phyloP scores from a whole-genome alignment of 305 asterid genomes.

The Ajuga reptans region DNA sequence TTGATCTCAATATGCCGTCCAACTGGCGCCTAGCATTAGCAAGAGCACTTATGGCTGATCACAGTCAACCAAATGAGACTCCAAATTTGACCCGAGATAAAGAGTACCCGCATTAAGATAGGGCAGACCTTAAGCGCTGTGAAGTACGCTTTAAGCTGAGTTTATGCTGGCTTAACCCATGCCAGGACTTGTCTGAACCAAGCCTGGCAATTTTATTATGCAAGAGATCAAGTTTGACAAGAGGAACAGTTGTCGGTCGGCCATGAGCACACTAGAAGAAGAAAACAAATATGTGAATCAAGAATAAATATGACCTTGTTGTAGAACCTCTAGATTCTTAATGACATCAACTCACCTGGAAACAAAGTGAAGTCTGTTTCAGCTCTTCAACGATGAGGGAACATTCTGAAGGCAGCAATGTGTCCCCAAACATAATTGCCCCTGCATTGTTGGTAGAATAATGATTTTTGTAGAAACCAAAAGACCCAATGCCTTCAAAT shows the following conservation, averaged over 20 bases:
- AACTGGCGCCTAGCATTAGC: background rate
- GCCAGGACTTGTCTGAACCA: slow-evolving; percentile 48
- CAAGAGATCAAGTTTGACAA: slow-evolving; percentile 58
- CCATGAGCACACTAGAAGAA: slow-evolving; percentile 88
- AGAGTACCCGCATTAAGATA: slow-evolving; percentile 12
- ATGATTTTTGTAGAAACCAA: slow-evolving; percentile 8
- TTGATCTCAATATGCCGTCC: too few species aligned
- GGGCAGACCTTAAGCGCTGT: slow-evolving; percentile 40
- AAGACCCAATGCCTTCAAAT: background rate
- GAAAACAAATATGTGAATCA: slow-evolving; percentile 4
- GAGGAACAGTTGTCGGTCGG: slow-evolving; percentile 89
- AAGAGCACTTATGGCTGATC: background rate
- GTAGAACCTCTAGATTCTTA: background rate
- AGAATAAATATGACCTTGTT: background rate
- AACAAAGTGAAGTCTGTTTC: slow-evolving; percentile 76
- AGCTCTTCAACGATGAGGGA: slow-evolving; percentile 87
- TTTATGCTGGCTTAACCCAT: slow-evolving; percentile 52
- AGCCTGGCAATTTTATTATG: slow-evolving; percentile 48
- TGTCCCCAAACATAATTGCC: slow-evolving; percentile 95
- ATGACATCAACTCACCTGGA: slow-evolving; percentile 58
- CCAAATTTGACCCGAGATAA: background rate
- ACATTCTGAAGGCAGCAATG: slow-evolving; percentile 82
- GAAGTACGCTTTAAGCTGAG: slow-evolving; percentile 49
- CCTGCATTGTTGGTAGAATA: slow-evolving; percentile 36
- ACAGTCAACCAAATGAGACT: background rate